Evolutionary conservation across 192 early-diverging fungal species (phyloP).

Genomic region (Mortierella hygrophila): DNA sequence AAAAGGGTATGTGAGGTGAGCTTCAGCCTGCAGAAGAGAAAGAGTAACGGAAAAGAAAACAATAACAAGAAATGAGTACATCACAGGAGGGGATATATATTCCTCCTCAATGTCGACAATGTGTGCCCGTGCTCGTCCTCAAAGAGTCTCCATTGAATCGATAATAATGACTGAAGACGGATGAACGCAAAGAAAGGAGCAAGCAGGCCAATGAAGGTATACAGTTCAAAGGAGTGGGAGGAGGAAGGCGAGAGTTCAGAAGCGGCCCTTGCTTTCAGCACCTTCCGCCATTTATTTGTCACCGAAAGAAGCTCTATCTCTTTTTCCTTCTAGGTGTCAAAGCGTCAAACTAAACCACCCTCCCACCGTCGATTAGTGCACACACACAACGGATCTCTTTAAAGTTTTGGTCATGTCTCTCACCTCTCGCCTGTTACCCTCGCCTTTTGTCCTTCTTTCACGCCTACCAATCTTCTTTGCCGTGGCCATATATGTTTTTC

Average conservation of each 20-base stretch:
- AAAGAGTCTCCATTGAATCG: neutral
- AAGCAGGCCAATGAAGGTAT: too few species aligned
- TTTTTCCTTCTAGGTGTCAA: too few species aligned
- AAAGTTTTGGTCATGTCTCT: neutral
- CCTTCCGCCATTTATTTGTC: neutral
- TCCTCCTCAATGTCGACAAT: slow-evolving; percentile 22
- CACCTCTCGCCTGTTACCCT: neutral
- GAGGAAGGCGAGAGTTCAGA: too few species aligned
- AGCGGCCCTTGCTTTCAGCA: too few species aligned
- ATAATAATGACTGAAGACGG: too few species aligned
- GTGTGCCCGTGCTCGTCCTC: slow-evolving; percentile 17
- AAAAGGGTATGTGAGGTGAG: neutral
- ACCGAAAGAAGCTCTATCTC: neutral
- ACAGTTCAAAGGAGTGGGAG: too few species aligned
- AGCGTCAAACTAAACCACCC: neutral
- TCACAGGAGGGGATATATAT: neutral
- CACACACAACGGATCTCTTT: too few species aligned
- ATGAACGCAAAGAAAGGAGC: too few species aligned
- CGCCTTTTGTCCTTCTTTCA: neutral
- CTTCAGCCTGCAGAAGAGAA: neutral
- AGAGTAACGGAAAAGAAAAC: neutral
- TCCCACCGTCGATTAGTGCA: too few species aligned
- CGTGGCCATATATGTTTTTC: neutral
- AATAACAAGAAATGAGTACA: too few species aligned
- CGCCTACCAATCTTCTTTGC: neutral